Evolutionary conservation across 768 basidiomycete species (phyloP), one percentile per base, ranked within the genome.

Genomic region (Sarcodon aspratus): DNA sequence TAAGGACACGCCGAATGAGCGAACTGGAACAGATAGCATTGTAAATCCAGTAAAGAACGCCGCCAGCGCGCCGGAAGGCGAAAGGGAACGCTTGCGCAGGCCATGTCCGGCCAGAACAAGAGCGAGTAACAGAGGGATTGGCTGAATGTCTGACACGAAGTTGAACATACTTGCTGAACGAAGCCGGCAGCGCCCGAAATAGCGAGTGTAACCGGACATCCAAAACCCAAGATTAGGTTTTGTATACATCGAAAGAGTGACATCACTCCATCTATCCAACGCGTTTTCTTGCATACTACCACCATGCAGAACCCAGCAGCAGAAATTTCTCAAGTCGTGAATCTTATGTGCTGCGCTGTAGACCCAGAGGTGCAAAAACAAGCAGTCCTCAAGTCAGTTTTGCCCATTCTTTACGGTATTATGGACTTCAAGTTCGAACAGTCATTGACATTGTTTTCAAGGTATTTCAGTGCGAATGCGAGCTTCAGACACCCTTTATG

Each of bases 1-100:
- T 49, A 93, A 68, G 1, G 79, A 68, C 9, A 75, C 63, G 12
- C 82, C 85, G 57, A 88, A 82, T 0, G 76, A 73, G 38, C 73
- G 70, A 35, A 81, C 69, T 8, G 74, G 80, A n/a, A 79, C 78
- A 12, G 80, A 72, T 63, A 97, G 71, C 61, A 81, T 79, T 6
- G 74, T 56, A 60, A 84, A 82, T 3, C 92, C 93, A 7, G 90
- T 79, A 3, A 79, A 48, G 57, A 85, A 82, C 4, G 91, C 93
- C 0, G 86, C 79, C 6, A 76, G 49, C 1, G 90, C 88, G 15
- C 92, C 94, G 33, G 77, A 78, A 0, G 73, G 72, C 1, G 87
- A 87, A 9, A 97, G 71, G 0, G 89, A 92, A 47, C 78, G 73
- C 50, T 81, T 85, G 12, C 75, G 75, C 9, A 76, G 67, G 3